phyloP scores from a whole-genome alignment of 169 alveolate genomes.

The Blepharisma undulans region DNA sequence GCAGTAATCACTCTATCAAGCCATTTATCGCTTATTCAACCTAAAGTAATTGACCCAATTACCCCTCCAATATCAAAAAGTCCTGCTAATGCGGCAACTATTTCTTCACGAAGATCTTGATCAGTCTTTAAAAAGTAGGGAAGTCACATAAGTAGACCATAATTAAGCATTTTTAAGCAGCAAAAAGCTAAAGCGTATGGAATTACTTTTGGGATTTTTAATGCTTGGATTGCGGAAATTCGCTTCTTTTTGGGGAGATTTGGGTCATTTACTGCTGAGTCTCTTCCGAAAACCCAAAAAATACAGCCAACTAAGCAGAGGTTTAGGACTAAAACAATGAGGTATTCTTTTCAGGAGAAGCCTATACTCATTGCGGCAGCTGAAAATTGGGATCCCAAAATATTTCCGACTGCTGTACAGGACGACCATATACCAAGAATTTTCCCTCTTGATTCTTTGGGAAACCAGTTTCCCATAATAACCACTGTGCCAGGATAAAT shows the following conservation, averaged over 20 bases:
- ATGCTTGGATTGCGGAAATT: conserved; percentile 46
- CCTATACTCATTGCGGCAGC: conserved; percentile 1
- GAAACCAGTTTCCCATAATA: conserved; percentile 58
- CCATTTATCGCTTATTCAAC: conserved; percentile 36
- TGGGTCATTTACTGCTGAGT: neutral
- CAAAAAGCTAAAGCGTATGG: conserved; percentile 45
- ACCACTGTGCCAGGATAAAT: conserved; percentile 54
- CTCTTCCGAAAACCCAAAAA: neutral
- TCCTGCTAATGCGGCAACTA: no score
- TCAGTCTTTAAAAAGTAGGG: conserved; percentile 28
- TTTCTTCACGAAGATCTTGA: no score
- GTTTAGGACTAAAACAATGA: neutral
- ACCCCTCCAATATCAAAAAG: conserved; percentile 36
- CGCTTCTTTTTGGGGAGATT: neutral
- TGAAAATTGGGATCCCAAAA: conserved; percentile 48
- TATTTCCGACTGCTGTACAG: conserved; percentile 52
- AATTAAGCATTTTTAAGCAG: conserved; percentile 43
- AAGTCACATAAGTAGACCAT: conserved; percentile 39
- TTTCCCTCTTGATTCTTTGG: conserved; percentile 46
- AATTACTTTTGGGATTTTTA: conserved; percentile 59
- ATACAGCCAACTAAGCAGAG: neutral
- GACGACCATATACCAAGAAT: conserved; percentile 60
- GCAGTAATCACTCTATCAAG: neutral
- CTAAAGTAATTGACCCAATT: conserved; percentile 31
- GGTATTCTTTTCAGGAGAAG: neutral